These are phyloP conservation scores for Coniosporium tulheliwenetii DNA, from an alignment of 2,329 filamentous ascomycete species.

Conservation along the genomic window DNA sequence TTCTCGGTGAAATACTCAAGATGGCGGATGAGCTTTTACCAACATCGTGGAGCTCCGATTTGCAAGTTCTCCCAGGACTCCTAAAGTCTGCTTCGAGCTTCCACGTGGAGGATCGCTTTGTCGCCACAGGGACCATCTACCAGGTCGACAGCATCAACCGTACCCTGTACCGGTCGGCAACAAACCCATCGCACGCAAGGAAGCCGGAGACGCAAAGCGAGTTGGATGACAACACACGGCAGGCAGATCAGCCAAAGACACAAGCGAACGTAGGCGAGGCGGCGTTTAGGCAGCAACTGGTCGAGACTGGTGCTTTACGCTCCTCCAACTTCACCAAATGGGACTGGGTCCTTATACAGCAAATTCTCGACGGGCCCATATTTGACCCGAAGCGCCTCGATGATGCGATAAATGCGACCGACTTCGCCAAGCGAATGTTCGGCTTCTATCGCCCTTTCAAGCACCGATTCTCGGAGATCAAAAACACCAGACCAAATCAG, in stretches of 20 bases:
- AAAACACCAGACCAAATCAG: conserved; percentile 83
- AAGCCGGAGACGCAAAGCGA: conserved; percentile 6
- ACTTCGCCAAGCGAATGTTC: conserved; percentile 88
- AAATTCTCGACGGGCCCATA: conserved; percentile 82
- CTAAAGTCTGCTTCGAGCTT: conserved; percentile 64
- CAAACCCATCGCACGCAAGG: conserved; percentile 24
- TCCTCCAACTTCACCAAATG: conserved; percentile 88
- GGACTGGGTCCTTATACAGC: conserved; percentile 90
- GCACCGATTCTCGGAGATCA: conserved; percentile 78
- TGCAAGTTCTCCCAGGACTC: conserved; percentile 79
- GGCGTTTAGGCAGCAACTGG: conserved; percentile 44
- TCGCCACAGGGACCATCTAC: conserved; percentile 82
- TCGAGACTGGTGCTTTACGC: conserved; percentile 74
- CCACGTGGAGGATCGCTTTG: conserved; percentile 54
- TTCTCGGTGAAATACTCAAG: conserved; percentile 84
- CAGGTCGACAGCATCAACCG: conserved; percentile 96
- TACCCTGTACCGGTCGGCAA: conserved; percentile 62
- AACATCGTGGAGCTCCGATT: conserved; percentile 60
- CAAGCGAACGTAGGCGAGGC: conserved; percentile 50
- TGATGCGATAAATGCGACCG: conserved; percentile 85
- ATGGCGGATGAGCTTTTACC: conserved; percentile 77
- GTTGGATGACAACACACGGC: conserved; percentile 16
- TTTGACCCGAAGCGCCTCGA: conserved; percentile 83
- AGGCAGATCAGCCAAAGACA: conserved; percentile 29
- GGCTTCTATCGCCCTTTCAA: conserved; percentile 97